Evolutionary conservation across 192 early-diverging fungal species (phyloP).

Genomic region (Coemansia sp.): DNA sequence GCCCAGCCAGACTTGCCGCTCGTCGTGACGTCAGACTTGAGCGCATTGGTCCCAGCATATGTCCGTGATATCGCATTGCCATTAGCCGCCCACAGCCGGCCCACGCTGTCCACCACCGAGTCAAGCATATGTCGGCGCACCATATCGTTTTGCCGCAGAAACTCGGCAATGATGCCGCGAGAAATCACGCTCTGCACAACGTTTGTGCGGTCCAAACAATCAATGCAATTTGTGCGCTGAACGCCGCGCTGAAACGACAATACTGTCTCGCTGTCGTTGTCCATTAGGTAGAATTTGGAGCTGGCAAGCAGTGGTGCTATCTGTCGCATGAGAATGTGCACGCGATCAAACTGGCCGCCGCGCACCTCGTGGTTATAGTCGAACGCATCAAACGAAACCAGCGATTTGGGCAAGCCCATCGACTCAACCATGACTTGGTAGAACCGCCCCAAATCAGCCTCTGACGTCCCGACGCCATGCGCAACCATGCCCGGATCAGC

Average conservation of each 20-base stretch:
- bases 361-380: slow-evolving; percentile 83
- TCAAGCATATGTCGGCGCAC: slow-evolving; percentile 14
- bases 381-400: slow-evolving; percentile 69
- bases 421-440: slow-evolving; percentile 59
- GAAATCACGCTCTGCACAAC: slow-evolving; percentile 82
- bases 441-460: slow-evolving; percentile 66
- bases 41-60: slow-evolving; percentile 95
- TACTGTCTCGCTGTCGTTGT: slow-evolving; percentile 58
- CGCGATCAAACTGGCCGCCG: slow-evolving; percentile 74
- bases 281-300: slow-evolving; percentile 71
- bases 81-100: slow-evolving; percentile 79
- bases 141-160: slow-evolving; percentile 42
- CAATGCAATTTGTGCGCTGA: slow-evolving; percentile 92
- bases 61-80: slow-evolving; percentile 89
- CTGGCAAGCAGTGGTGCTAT: slow-evolving; percentile 57
- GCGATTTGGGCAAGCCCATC: slow-evolving; percentile 46
- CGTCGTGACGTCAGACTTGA: slow-evolving; percentile 86
- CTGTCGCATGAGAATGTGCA: slow-evolving; percentile 58
- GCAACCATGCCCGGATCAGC: slow-evolving; percentile 15
- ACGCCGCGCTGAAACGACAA: slow-evolving; percentile 76
- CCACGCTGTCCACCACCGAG: slow-evolving; percentile 50
- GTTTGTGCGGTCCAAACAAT: slow-evolving; percentile 86
- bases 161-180: slow-evolving; percentile 48
- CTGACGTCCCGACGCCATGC: slow-evolving; percentile 42
- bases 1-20: slow-evolving; percentile 72